Evolutionary conservation across 2,329 filamentous ascomycete species (phyloP).

Genomic region (Aspergillus unguis): DNA sequence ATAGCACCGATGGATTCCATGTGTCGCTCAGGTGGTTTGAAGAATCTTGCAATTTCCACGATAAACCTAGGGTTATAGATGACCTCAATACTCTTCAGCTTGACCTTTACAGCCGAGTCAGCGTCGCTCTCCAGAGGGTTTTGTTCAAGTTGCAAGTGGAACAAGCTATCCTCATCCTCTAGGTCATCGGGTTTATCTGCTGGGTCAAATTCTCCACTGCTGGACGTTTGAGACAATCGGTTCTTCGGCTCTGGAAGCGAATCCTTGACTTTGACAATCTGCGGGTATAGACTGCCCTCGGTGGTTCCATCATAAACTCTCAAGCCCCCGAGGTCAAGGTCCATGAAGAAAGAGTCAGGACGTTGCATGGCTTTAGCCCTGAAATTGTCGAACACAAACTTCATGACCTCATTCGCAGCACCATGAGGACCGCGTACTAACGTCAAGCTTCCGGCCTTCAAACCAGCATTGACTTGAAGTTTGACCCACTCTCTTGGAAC

Average conservation of each 20-base stretch:
- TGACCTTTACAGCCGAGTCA: slow-evolving; percentile 84
- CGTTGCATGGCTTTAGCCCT: slow-evolving; percentile 84
- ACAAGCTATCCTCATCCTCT: slow-evolving; percentile 71
- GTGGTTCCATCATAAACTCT: slow-evolving; percentile 96
- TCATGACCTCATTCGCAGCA: slow-evolving; percentile 75
- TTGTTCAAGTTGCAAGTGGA: slow-evolving; percentile 87
- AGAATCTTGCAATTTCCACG: slow-evolving; percentile 88
- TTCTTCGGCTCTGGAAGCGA: slow-evolving; percentile 59
- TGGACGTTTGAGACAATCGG: slow-evolving; percentile 20
- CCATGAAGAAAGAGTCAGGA: slow-evolving; percentile 83
- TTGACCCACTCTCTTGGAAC: slow-evolving; percentile 88
- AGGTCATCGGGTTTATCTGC: slow-evolving; percentile 41
- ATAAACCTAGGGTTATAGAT: slow-evolving; percentile 96
- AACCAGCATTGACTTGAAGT: slow-evolving; percentile 83
- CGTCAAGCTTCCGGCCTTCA: slow-evolving; percentile 96
- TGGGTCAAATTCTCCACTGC: slow-evolving; percentile 39
- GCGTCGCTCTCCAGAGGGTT: slow-evolving; percentile 91
- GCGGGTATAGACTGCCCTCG: slow-evolving; percentile 81
- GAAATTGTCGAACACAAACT: slow-evolving; percentile 91
- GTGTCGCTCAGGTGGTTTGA: slow-evolving; percentile 90
- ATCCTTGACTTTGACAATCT: slow-evolving; percentile 95
- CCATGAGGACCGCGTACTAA: slow-evolving; percentile 79
- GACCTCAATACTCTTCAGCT: slow-evolving; percentile 91
- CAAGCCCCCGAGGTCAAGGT: slow-evolving; percentile 86
- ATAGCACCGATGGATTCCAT: slow-evolving; percentile 98